Evolutionary conservation across 306 rosid genomes (phyloP).

Genomic region (Begonia loranthoides): DNA sequence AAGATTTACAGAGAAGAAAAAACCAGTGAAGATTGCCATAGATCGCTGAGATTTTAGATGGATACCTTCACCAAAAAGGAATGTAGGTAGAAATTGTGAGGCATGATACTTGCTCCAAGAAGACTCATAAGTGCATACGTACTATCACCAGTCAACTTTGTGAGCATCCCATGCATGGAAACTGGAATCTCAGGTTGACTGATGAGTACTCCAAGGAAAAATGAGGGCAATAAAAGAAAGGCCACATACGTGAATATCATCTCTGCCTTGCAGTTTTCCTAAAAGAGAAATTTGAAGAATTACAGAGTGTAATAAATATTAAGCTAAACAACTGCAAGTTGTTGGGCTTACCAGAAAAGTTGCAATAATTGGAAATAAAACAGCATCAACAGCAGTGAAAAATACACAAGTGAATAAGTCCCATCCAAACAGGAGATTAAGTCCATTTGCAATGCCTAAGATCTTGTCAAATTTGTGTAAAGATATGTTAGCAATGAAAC

Average conservation of each 20-base stretch:
- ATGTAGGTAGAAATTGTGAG: conserved; percentile 90
- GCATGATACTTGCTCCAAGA: conserved; percentile 89
- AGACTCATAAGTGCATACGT: conserved; percentile 83
- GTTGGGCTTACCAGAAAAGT: conserved; percentile 50
- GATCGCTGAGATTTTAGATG: too few relatives aligned
- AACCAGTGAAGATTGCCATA: too few relatives aligned
- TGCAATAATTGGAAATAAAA: conserved; percentile 52
- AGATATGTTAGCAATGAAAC: background rate
- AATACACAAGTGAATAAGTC: conserved; percentile 85
- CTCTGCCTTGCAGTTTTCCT: conserved; percentile 60
- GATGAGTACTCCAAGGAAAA: conserved; percentile 50
- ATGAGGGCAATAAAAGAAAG: conserved; percentile 42
- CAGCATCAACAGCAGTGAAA: conserved; percentile 55
- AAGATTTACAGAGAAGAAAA: too few relatives aligned
- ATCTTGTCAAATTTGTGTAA: conserved; percentile 36
- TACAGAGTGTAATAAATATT: too few relatives aligned
- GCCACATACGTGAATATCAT: conserved; percentile 37
- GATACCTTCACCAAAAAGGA: conserved; percentile 87
- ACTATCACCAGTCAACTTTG: conserved; percentile 76
- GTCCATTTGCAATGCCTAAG: conserved; percentile 79
- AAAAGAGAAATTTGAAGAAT: conserved; percentile 14
- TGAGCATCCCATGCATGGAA: conserved; percentile 46
- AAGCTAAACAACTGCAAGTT: background rate
- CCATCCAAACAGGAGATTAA: conserved; percentile 88
- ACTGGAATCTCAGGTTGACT: conserved; percentile 57